phyloP scores from a whole-genome alignment of 306 rosid genomes.

The Begonia loranthoides region DNA sequence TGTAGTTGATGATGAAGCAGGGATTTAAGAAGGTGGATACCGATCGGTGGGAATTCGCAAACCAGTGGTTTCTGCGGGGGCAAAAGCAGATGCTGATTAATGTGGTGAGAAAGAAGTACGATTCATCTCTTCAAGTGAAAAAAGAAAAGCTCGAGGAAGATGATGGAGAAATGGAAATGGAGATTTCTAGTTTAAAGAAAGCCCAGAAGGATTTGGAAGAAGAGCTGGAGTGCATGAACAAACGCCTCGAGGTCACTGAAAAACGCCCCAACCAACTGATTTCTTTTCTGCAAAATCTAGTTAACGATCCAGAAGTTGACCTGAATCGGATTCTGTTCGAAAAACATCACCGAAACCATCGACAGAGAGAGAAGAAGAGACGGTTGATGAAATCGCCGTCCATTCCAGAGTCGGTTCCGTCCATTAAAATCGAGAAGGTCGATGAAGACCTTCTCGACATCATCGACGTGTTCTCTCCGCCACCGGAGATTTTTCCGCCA shows the following conservation, averaged over 20 bases:
- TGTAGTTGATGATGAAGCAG: slow-evolving; percentile 12
- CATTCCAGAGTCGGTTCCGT: slow-evolving; percentile 17
- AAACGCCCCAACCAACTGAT: slow-evolving; percentile 77
- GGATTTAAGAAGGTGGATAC: slow-evolving; percentile 94
- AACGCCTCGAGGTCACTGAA: slow-evolving; percentile 58
- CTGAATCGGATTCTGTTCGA: slow-evolving; percentile 27
- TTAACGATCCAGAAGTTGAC: slow-evolving; percentile 54
- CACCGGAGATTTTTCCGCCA: slow-evolving; percentile 10
- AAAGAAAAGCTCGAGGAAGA: slow-evolving; percentile 42
- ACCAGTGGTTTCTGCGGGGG: slow-evolving; percentile 75
- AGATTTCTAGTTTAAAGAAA: slow-evolving; percentile 50
- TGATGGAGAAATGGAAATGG: slow-evolving; percentile 35
- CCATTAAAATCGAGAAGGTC: slow-evolving; percentile 36
- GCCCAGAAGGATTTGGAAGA: slow-evolving; percentile 57
- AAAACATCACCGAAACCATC: slow-evolving; percentile 13
- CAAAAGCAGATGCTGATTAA: slow-evolving; percentile 61
- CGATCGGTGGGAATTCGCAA: slow-evolving; percentile 90
- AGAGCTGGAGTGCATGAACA: slow-evolving; percentile 55
- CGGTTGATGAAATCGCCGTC: slow-evolving; percentile 25
- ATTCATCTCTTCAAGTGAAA: slow-evolving; percentile 10
- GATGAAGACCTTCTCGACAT: slow-evolving; percentile 27
- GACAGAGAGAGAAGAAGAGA: slow-evolving; percentile 23
- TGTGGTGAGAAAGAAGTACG: slow-evolving; percentile 40
- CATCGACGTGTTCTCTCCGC: slow-evolving; percentile 11
- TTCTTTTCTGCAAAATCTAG: slow-evolving; percentile 54